These are phyloP conservation scores for Eimeria zaria DNA, from an alignment of 169 alveolate species.

Conservation along the genomic window DNA sequence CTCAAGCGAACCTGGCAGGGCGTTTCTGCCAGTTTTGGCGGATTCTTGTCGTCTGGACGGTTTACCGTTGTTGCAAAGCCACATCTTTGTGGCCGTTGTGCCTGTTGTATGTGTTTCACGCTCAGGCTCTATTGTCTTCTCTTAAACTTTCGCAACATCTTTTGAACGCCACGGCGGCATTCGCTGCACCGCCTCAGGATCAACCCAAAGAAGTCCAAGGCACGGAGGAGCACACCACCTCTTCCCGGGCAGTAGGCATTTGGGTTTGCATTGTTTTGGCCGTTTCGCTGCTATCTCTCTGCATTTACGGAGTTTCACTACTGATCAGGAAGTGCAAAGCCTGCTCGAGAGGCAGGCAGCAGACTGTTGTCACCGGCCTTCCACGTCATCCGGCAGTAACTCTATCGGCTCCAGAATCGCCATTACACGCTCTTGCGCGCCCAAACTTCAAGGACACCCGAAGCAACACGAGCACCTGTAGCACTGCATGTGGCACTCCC, in stretches of 20 bases:
- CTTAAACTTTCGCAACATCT: constrained; percentile 9
- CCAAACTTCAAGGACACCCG: not conserved
- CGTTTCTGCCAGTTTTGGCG: not conserved
- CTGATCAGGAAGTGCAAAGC: not conserved
- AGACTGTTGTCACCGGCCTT: not conserved
- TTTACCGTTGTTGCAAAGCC: not conserved
- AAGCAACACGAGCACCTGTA: not conserved
- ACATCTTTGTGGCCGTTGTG: not conserved
- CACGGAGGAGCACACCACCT: not conserved
- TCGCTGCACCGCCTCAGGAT: not conserved
- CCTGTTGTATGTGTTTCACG: not conserved
- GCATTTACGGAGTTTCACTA: not conserved
- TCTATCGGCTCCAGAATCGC: not conserved
- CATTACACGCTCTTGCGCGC: not conserved
- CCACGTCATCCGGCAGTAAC: not conserved
- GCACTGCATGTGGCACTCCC: not conserved
- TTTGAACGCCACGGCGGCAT: not conserved
- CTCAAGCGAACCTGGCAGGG: too few relatives aligned
- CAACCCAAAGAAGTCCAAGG: not conserved
- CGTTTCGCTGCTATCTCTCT: not conserved
- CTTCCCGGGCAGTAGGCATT: not conserved
- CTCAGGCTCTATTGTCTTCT: constrained; percentile 1
- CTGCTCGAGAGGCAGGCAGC: not conserved
- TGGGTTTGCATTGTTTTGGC: not conserved
- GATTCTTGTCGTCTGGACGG: not conserved